Evolutionary conservation across 768 basidiomycete species (phyloP), one percentile per base, ranked within the genome.

Genomic region (Phlebiopsis flavidoalba): DNA sequence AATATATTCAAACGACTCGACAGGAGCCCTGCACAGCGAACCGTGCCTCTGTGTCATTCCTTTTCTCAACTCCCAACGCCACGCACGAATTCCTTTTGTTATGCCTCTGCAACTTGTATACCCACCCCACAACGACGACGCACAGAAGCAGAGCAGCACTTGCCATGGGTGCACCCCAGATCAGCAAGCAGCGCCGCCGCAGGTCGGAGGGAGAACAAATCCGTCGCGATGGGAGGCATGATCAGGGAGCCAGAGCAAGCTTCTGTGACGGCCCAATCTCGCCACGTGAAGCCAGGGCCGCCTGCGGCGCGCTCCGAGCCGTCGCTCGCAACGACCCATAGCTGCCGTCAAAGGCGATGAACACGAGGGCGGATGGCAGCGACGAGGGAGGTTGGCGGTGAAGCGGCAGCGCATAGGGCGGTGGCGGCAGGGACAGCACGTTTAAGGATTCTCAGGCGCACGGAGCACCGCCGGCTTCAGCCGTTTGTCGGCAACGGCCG

Each of bases 161-260:
- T 8, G 50, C 12, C 15, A 55, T 55, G 54, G 54, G 54, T 22
- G 54, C 54, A n/a, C n/a, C n/a, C 21, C 54, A 55, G 40, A 21
- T 55, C 54, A 55, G 54, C 54, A 35, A 36, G 19, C 37, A 7
- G 12, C 54, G 54, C 40, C 54, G 40, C 37, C 40, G 54, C 54
- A 55, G 54, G 54, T 55, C 54, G 54, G 54, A 55, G 54, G 54
- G 54, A 55, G 54, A 31, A 45, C 54, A 55, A 55, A 22, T 36
- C 10, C 54, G 54, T 43, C 43, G 12, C 10, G 54, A 24, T 45
- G 35, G 12, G 54, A 12, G 19, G n/a, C 22, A 1, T n/a, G 31
- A 36, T 7, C 51, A 33, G 14, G 51, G 33, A 8, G 51, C 17
- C 4, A 4, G 33, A 8, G 35, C 54, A 7, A n/a, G 11, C 22